Evolutionary conservation across 108 stramenopile species (phyloP).

Genomic region (Chaetoceros muelleri): DNA sequence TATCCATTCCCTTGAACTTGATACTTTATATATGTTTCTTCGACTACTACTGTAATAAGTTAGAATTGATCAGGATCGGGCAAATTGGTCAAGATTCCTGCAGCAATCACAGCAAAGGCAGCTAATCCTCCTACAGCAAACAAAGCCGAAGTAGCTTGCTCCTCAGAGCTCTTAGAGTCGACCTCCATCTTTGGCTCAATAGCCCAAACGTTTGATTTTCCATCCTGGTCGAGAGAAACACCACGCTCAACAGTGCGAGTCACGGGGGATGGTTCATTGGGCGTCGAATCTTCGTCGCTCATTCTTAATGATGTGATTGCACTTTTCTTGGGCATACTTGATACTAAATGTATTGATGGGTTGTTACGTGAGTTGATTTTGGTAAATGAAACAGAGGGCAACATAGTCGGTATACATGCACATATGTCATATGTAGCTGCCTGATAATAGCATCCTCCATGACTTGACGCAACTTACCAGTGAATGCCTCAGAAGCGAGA

Average conservation of each 20-base stretch:
- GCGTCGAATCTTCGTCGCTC: neutral
- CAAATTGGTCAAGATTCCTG: slow-evolving; percentile 62
- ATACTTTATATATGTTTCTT: too few species aligned
- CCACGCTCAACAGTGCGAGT: slow-evolving; percentile 50
- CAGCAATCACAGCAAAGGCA: slow-evolving; percentile 63
- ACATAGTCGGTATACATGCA: too few species aligned
- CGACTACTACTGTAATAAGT: too few species aligned
- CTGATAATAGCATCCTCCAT: too few species aligned
- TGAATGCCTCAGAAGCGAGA: neutral
- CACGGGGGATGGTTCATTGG: neutral
- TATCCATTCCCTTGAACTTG: too few species aligned
- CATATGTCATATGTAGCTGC: too few species aligned
- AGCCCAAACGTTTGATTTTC: slow-evolving; percentile 96
- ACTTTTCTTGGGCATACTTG: neutral
- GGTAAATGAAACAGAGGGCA: neutral
- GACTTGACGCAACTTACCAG: too few species aligned
- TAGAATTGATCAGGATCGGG: slow-evolving; percentile 86
- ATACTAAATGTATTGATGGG: neutral
- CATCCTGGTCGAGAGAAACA: slow-evolving; percentile 84
- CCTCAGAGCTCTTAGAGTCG: slow-evolving; percentile 57
- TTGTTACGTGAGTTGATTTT: neutral
- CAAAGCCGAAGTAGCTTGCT: slow-evolving; percentile 50
- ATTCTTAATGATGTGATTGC: neutral
- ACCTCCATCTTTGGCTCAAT: slow-evolving; percentile 96
- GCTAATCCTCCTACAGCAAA: slow-evolving; percentile 64